Evolutionary conservation across 106 monocot species (phyloP).

Genomic region (Dioscorea zingiberensis): DNA sequence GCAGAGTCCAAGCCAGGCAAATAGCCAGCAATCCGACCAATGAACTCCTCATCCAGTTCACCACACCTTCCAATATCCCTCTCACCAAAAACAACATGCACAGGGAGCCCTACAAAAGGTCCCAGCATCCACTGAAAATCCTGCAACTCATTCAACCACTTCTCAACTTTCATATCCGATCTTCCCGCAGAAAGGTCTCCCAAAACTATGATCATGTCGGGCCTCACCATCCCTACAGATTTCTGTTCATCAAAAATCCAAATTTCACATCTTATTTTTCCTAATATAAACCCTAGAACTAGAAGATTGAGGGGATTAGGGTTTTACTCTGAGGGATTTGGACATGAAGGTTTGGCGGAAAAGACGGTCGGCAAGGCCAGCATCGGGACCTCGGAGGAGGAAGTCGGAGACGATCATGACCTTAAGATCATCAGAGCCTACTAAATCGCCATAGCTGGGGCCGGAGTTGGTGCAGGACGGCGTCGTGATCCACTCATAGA

Average conservation of each 20-base stretch:
- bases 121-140: constrained; percentile 50
- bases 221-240: constrained; percentile 44
- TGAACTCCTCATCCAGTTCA: constrained; percentile 23
- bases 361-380: background rate
- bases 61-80: constrained; percentile 51
- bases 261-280: background rate
- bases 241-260: constrained; percentile 25
- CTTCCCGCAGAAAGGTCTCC: constrained; percentile 50
- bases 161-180: constrained; percentile 9
- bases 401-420: background rate
- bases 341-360: constrained; percentile 10
- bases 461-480: background rate
- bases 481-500: background rate
- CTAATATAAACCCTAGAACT: background rate
- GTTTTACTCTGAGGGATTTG: background rate
- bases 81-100: constrained; percentile 54
- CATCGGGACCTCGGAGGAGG: background rate
- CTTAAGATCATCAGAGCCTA: background rate
- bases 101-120: constrained; percentile 29
- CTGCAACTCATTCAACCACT: constrained; percentile 36
- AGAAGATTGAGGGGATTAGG: background rate
- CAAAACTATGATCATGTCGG: constrained; percentile 63
- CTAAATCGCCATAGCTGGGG: background rate
- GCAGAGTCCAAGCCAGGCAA: constrained; percentile 46
- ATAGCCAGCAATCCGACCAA: constrained; percentile 27